Percentiles rank a stretch among this genome's conserved stretches.
phyloP scores from a whole-genome alignment of 306 rosid species.

The Canavalia gladiata region DNA sequence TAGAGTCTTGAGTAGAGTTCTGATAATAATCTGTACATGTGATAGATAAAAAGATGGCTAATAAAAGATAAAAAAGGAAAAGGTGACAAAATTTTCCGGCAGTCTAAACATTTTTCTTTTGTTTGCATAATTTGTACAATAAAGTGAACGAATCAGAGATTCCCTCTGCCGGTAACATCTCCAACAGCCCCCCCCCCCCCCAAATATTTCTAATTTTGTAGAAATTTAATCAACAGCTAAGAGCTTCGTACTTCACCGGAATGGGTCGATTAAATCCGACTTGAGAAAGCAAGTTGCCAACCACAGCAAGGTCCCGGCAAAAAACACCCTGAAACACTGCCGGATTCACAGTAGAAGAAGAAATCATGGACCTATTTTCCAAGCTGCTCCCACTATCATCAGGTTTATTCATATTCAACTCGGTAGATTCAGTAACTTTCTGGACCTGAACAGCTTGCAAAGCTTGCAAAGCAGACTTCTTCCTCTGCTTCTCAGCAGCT shows the following conservation, averaged over 20 bases:
- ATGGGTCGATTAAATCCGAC: slow-evolving; percentile 82
- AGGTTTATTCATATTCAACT: slow-evolving; percentile 15
- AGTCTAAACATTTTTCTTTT: slow-evolving; percentile 39
- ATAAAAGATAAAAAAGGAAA: slow-evolving; percentile 38
- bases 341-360: slow-evolving; percentile 52
- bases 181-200: slow-evolving; percentile 40
- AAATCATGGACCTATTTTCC: slow-evolving; percentile 47
- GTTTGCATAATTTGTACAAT: slow-evolving; percentile 69
- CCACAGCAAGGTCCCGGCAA: slow-evolving; percentile 86
- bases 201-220: slow-evolving; percentile 1
- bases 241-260: slow-evolving; percentile 85
- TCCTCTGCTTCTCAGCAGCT: slow-evolving; percentile 77
- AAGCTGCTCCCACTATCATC: slow-evolving; percentile 11
- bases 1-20: slow-evolving; percentile 51
- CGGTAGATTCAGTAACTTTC: slow-evolving; percentile 52
- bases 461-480: slow-evolving; percentile 66
- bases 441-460: slow-evolving; percentile 50
- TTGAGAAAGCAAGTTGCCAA: slow-evolving; percentile 82
- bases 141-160: slow-evolving; percentile 54
- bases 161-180: slow-evolving; percentile 60
- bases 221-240: slow-evolving; percentile 70
- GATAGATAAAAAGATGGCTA: slow-evolving; percentile 48
- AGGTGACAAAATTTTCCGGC: slow-evolving; percentile 88
- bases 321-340: slow-evolving; percentile 84
- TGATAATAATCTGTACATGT: slow-evolving; percentile 74